phyloP scores from a whole-genome alignment of 371 early-diverging fungal species.

The Mucor ambiguus region DNA sequence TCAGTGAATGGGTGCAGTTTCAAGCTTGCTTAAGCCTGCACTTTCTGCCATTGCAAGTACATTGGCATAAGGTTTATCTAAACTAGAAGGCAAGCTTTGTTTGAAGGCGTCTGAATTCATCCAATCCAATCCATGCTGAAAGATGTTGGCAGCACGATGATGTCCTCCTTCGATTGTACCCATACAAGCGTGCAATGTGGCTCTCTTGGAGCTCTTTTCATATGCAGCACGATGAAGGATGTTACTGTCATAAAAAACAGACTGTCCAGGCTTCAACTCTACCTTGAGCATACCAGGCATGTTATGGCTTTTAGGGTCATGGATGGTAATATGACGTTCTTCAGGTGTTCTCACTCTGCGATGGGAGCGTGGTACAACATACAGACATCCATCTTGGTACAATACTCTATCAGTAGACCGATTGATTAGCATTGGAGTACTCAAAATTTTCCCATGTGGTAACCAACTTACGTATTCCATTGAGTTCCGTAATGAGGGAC shows the following conservation, averaged over 20 bases:
- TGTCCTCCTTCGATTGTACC: slow-evolving; percentile 57
- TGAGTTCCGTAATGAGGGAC: slow-evolving; percentile 65
- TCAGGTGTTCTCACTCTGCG: slow-evolving; percentile 47
- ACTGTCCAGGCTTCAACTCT: slow-evolving; percentile 54
- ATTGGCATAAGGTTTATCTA: slow-evolving; percentile 45
- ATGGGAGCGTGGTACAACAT: slow-evolving; percentile 55
- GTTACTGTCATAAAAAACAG: slow-evolving; percentile 65
- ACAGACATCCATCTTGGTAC: slow-evolving; percentile 57
- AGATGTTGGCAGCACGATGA: slow-evolving; percentile 51
- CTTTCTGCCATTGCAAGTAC: slow-evolving; percentile 40
- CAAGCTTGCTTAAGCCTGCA: slow-evolving; percentile 32
- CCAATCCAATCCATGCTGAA: slow-evolving; percentile 61
- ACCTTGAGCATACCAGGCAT: slow-evolving; percentile 55
- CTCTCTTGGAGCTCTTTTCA: slow-evolving; percentile 41
- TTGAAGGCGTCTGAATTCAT: slow-evolving; percentile 45
- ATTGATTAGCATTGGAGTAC: not conserved
- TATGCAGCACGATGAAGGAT: slow-evolving; percentile 60
- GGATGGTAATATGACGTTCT: slow-evolving; percentile 52
- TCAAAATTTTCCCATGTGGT: not conserved
- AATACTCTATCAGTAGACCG: slow-evolving; percentile 36
- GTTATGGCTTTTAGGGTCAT: slow-evolving; percentile 50
- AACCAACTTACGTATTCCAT: slow-evolving; percentile 51
- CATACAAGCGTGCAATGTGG: slow-evolving; percentile 58
- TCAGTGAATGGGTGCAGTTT: slow-evolving; percentile 39
- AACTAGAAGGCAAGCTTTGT: slow-evolving; percentile 37